Conservation (phyloP, 2,329 filamentous ascomycete genomes). For the Cryphonectria radicalis region DNA sequence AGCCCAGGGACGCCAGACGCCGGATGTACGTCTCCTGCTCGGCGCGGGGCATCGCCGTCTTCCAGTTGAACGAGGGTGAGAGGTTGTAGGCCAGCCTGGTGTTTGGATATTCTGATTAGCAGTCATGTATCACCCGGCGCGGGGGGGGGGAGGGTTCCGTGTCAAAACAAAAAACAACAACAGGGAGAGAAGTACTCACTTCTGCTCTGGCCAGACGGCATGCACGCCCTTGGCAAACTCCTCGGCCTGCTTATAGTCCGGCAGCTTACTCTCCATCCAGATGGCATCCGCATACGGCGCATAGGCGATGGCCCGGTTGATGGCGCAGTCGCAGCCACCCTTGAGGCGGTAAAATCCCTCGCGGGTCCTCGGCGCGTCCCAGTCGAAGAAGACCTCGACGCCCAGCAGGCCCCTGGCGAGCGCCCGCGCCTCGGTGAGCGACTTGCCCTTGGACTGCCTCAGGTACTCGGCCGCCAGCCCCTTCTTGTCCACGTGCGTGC, state of each 20-base stretch:
- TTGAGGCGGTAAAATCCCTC: slow-evolving; percentile 95
- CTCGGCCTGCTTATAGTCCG: slow-evolving; percentile 87
- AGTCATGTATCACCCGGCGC: not conserved
- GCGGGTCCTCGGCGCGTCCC: slow-evolving; percentile 89
- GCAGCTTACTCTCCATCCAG: slow-evolving; percentile 99
- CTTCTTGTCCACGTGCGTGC: slow-evolving; percentile 70
- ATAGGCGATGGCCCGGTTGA: slow-evolving; percentile 90
- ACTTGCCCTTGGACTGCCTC: slow-evolving; percentile 75
- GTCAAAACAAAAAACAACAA: not conserved
- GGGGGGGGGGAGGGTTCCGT: not conserved
- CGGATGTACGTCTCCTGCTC: slow-evolving; percentile 98
- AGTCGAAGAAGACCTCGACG: slow-evolving; percentile 87
- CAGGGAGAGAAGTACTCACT: slow-evolving; percentile 61
- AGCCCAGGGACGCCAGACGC: slow-evolving; percentile 83
- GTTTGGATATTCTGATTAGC: not conserved
- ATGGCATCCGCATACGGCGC: slow-evolving; percentile 94
- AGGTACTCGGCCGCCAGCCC: slow-evolving; percentile 70
- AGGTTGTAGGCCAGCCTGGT: slow-evolving; percentile 92
- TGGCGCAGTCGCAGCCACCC: slow-evolving; percentile 87
- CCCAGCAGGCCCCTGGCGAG: slow-evolving; percentile 79
- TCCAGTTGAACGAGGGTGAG: slow-evolving; percentile 99
- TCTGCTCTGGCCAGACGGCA: slow-evolving; percentile 93
- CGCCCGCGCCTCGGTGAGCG: slow-evolving; percentile 78
- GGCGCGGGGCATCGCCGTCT: slow-evolving; percentile 85
- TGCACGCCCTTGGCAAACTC: slow-evolving; percentile 95